Conservation (phyloP, 2,329 filamentous ascomycete species). For the Cercospora berteroae region DNA sequence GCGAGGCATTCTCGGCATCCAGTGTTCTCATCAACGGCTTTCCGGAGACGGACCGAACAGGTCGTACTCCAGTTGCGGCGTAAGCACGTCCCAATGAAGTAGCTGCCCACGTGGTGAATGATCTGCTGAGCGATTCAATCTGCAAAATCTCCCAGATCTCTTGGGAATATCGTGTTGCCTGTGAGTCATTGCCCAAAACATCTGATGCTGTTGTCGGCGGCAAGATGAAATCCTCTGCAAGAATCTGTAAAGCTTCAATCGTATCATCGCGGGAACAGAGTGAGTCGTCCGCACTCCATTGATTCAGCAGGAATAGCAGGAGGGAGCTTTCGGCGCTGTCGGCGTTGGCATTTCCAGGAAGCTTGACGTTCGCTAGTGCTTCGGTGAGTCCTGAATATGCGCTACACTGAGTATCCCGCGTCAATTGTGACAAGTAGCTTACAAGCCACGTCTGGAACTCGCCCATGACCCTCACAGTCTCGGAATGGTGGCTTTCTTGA, state of each 20-base stretch:
- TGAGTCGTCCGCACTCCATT: conserved; percentile 60
- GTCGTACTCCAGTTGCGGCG: conserved; percentile 47
- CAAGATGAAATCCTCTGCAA: conserved; percentile 72
- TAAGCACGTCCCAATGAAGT: conserved; percentile 81
- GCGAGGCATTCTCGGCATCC: conserved; percentile 9
- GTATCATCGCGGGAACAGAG: conserved; percentile 70
- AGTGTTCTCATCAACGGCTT: not conserved
- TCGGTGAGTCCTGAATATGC: conserved; percentile 17
- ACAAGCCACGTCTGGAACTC: conserved; percentile 77
- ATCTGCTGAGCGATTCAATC: conserved; percentile 22
- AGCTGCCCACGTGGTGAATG: conserved; percentile 72
- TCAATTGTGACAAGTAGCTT: conserved; percentile 57
- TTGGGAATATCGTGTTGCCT: conserved; percentile 49
- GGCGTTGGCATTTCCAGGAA: conserved; percentile 66
- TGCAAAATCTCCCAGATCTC: conserved; percentile 29
- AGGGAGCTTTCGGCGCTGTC: conserved; percentile 75
- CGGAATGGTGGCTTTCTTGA: conserved; percentile 77
- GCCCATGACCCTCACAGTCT: conserved; percentile 72
- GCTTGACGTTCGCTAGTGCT: conserved; percentile 53
- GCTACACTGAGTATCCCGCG: not conserved
- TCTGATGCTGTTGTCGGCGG: conserved; percentile 61
- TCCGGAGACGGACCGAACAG: not conserved
- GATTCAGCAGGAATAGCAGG: conserved; percentile 74
- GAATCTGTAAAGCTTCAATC: conserved; percentile 65
- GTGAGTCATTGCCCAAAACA: conserved; percentile 65